These are phyloP conservation scores for Cryptosporidium ryanae DNA, from an alignment of 169 alveolate species.

Conservation along the genomic window DNA sequence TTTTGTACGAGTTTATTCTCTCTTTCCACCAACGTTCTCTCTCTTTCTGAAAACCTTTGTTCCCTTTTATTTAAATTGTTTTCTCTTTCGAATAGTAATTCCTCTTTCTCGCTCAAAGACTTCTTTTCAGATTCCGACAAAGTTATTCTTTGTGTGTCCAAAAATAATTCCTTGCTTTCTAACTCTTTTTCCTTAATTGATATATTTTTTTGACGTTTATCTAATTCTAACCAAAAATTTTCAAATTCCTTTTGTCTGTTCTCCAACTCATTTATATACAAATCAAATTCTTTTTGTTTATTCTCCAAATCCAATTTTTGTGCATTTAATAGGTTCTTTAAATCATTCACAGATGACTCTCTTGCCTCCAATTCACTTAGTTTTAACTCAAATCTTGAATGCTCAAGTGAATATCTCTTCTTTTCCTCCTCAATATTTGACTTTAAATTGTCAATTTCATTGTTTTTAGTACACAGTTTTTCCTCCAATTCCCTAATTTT, in stretches of 20 bases:
- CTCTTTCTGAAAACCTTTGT: conserved; percentile 13
- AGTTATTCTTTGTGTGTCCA: conserved; percentile 28
- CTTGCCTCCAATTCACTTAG: conserved; percentile 7
- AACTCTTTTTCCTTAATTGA: conserved; percentile 31
- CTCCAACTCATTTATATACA: conserved; percentile 63
- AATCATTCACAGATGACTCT: conserved; percentile 27
- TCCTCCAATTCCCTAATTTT: conserved; percentile 8
- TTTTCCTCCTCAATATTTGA: conserved; percentile 14
- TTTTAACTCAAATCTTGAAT: conserved; percentile 8
- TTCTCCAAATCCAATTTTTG: conserved; percentile 60
- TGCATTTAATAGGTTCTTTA: conserved; percentile 10
- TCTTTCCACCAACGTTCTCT: conserved; percentile 13
- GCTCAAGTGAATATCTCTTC: conserved; percentile 12
- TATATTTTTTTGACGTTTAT: conserved; percentile 46
- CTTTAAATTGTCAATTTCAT: conserved; percentile 20
- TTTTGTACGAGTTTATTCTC: conserved; percentile 43
- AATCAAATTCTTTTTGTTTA: conserved; percentile 61
- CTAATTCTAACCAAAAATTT: conserved; percentile 60
- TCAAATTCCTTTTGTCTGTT: conserved; percentile 64
- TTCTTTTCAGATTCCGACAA: conserved; percentile 37
- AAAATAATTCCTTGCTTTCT: conserved; percentile 16
- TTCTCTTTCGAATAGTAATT: conserved; percentile 27
- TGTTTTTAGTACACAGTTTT: conserved; percentile 1
- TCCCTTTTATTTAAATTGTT: conserved; percentile 34
- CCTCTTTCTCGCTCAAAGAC: conserved; percentile 46